These are phyloP conservation scores for Populus nigra DNA, from an alignment of 345 rosid genomes.

Conservation along the genomic window DNA sequence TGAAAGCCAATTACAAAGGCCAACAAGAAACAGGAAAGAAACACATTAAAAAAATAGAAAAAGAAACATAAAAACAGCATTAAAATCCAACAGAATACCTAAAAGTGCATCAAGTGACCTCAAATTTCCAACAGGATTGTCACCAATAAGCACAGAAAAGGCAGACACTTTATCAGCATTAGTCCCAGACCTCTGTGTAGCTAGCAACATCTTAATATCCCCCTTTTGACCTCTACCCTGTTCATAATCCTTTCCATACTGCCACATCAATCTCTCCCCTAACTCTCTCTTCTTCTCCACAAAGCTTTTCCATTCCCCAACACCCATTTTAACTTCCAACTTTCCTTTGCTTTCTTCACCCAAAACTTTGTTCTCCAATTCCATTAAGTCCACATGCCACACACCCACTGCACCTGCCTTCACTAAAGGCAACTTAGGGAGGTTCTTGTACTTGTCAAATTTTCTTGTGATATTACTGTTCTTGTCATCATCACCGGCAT, in stretches of 20 bases:
- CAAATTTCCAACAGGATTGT: conserved; percentile 87
- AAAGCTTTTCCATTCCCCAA: conserved; percentile 49
- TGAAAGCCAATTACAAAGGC: background rate
- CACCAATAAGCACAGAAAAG: conserved; percentile 78
- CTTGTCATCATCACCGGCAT: conserved; percentile 18
- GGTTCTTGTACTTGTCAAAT: conserved; percentile 46
- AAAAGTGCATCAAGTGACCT: conserved; percentile 85
- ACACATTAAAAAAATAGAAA: no score
- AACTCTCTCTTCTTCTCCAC: conserved; percentile 67
- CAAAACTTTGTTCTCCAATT: conserved; percentile 73
- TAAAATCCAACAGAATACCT: conserved; percentile 42
- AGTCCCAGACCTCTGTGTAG: conserved; percentile 94
- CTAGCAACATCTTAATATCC: conserved; percentile 77
- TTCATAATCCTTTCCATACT: conserved; percentile 64
- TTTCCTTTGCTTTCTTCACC: conserved; percentile 24
- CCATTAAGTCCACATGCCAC: conserved; percentile 74
- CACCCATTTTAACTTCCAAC: conserved; percentile 36
- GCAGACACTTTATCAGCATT: conserved; percentile 91
- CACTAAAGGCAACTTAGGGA: conserved; percentile 70
- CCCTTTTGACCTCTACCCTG: conserved; percentile 64
- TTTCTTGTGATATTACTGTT: conserved; percentile 19
- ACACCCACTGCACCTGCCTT: conserved; percentile 61
- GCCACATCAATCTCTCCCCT: conserved; percentile 84
- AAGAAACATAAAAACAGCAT: background rate
- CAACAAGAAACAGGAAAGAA: no score